A percentile compares a stretch with the other conserved stretches of the same genome.
These are phyloP conservation scores for Solanum bukasovii DNA, from an alignment of 257 asterid species.

Conservation along the genomic window DNA sequence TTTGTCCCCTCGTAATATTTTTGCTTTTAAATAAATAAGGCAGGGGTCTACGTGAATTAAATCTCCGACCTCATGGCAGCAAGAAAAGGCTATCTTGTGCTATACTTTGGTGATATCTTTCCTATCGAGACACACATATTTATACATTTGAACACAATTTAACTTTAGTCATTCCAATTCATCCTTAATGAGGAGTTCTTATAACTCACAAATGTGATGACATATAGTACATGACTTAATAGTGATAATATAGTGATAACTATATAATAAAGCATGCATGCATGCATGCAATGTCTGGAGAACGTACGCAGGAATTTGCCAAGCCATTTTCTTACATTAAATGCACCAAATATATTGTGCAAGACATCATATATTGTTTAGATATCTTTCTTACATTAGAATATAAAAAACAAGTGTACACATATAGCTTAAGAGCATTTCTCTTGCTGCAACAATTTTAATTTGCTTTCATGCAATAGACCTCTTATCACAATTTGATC, in stretches of 20 bases:
- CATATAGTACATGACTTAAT: not conserved
- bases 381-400: not conserved
- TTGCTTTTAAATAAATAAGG: no score
- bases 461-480: not conserved
- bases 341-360: not conserved
- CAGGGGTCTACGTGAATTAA: no score
- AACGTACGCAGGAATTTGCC: not conserved
- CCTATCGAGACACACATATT: not conserved
- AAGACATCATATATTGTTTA: not conserved
- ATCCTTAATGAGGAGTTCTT: not conserved
- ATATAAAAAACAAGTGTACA: not conserved
- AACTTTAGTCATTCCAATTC: not conserved
- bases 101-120: not conserved
- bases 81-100: not conserved
- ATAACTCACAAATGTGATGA: not conserved
- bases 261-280: not conserved
- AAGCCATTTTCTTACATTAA: not conserved
- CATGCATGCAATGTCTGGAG: slow-evolving; percentile 3
- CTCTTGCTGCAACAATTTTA: not conserved
- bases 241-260: no score
- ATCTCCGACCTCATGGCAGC: not conserved
- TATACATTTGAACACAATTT: not conserved
- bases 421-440: not conserved
- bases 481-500: not conserved
- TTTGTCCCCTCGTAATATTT: no score